Base-by-base conservation (phyloP, 805 yeast genomes). In the Millerozyma miso region DNA sequence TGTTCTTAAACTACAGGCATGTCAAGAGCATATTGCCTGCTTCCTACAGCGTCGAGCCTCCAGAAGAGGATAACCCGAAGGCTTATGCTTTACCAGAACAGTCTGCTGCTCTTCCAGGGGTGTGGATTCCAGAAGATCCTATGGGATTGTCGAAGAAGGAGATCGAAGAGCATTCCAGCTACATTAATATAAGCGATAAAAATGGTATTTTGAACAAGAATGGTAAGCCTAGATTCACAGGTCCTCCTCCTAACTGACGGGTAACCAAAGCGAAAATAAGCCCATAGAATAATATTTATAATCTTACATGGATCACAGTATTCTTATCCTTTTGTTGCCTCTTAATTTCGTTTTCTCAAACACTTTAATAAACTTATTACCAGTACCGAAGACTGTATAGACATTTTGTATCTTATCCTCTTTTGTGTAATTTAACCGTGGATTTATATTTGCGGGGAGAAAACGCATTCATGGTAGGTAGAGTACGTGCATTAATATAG, bases 41-140 rank as follows among this genome's bases (percentile, higher is more conserved):
- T 8, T 41, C 57, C 1, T 71, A 59, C 51, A 54, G 62, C 40
- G 41, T 59, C 15, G 64, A 60, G 16, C 69, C 73, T 2, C 70
- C 63, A 3, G 72, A 62, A 13, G 67, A 58, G 16, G 81, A 79
- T 44, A 71, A 76, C 44, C 65, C 58, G 39, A 80, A 77, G 48
- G 93, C 96, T 0, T 91, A 83, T 63, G 79, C 80, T 55, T 77
- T 75, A 56, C 97, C 97, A 2, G 86, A 83, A 4, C 81, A 83
- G 14, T 67, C 79, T 19, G 83, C 83, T 0, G 60, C 71, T 36
- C 76, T 86, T 52, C 95, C 96, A 1, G 70, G 73, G n/a, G 66
- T 91, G 16, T 91, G 99, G 99, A 79, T 91, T 55, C 95, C 97
- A n/a, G 69, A 71, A 44, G 99, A 91, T 60, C 83, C 87, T 7